Evolutionary conservation across 139 green algal species (phyloP), one percentile per base, ranked within the genome.

Genomic region (Ettlia oleoabundans): DNA sequence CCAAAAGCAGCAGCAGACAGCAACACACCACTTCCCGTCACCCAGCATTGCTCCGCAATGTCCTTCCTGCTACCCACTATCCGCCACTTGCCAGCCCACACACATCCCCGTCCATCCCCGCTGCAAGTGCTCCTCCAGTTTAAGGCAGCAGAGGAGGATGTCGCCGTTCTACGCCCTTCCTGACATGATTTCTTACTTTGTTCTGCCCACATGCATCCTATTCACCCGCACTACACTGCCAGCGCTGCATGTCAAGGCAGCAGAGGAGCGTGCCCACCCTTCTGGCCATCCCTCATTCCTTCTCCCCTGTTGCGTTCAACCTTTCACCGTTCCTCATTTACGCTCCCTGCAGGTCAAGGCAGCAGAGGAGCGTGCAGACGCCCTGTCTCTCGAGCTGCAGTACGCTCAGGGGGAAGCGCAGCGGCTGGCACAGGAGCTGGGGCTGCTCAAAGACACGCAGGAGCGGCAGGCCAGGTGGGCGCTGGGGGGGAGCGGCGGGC

Each of bases 311-410:
- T 58, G 10, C 37, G 19, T 38, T 22, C 26, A 18, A 19, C 24
- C 3, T 35, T 7, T 61, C 67, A 61, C 35, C 26, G 0, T 8
- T 33, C 37, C 18, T 52, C 1, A 38, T 38, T 21, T 41, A 1
- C n/a, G 8, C n/a, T 10, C 28, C 19, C 4, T 38, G 76, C 76
- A 88, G 51, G 73, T 86, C 40, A 30, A 55, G 32, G 72, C 82
- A 0, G 78, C 79, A 35, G 84, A 86, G 72, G 79, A 86, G 52
- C 61, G 43, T 7, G 78, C 70, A 7, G 78, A 86, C 30, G 62
- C 55, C 22, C 62, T 88, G 62, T 66, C 33, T 6, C 78, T 88
- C 52, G 84, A 88, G 78, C 43, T 88, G 52, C 79, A 88, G 63
- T 88, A 86, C 19, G 47, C 74, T 30, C 71, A 85, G 43, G 28